Base-by-base conservation (phyloP, 441 rosid genomes). In the Adansonia grandidieri region DNA sequence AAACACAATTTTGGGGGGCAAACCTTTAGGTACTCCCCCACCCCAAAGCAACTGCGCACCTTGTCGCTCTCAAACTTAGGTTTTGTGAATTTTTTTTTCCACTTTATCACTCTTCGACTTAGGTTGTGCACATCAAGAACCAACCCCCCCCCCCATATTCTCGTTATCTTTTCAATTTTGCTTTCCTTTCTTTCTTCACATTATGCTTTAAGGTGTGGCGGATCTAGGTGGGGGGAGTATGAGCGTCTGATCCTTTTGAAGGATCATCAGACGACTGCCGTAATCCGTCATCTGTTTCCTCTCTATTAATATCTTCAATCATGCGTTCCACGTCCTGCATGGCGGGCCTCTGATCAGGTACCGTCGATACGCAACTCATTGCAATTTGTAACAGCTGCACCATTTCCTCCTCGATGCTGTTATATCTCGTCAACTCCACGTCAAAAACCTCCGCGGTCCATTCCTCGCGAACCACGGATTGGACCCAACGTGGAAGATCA, bases 381-480 rank as follows among this genome's bases (percentile, higher is more conserved):
- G 99, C 99, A 5, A 94, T 90, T 73, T 96, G 99, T 67, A 96
- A 86, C 79, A 96, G 82, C 86, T 94, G 99, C 57, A 96, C 99
- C 99, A 96, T 96, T 85, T 96, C 98, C 79, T 96, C 99, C 79
- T 96, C 99, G 0, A 94, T 91, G 89, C 90, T 92, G 60, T 91
- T 93, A 67, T 91, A 88, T 76, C 97, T 84, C 97, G 92, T 90
- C 13, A 96, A 79, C 88, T 96, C 99, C 66, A 91, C 95, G 0
- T 96, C 99, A 24, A 96, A 96, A 0, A 96, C 99, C 86, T 92
- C 99, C 0, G 99, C 98, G 6, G 99, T 96, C 99, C 99, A 96
- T 76, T 94, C 99, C 81, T 95, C 99, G 0, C 98, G 80, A 0
- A 95, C 99, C 54, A 95, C 98, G 0, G 99, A 95, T 74, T 91